Evolutionary conservation across 2,329 filamentous ascomycete species (phyloP).

Genomic region (Trichoderma aggressivum): DNA sequence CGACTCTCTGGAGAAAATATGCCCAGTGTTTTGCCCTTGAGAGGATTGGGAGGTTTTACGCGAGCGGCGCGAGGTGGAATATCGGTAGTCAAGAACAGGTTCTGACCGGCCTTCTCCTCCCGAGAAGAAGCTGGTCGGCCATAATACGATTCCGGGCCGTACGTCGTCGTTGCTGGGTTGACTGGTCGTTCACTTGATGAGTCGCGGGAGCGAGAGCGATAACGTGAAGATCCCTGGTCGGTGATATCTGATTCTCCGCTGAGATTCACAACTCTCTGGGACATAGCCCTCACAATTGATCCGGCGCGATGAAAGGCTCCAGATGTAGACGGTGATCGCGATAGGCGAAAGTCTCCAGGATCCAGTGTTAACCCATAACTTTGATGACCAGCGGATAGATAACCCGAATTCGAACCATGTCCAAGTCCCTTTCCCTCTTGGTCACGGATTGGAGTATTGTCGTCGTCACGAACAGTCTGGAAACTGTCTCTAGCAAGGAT

Average conservation of each 20-base stretch:
- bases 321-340: constrained; percentile 60
- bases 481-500: constrained; percentile 52
- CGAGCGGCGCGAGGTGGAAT: constrained; percentile 22
- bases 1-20: constrained; percentile 77
- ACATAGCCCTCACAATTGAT: constrained; percentile 81
- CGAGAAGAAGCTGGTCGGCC: constrained; percentile 45
- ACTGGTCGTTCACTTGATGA: constrained; percentile 33
- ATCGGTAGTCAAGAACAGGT: constrained; percentile 10
- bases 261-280: constrained; percentile 94
- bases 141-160: constrained; percentile 50
- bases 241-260: constrained; percentile 86
- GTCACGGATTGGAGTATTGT: constrained; percentile 51
- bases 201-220: constrained; percentile 55
- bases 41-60: constrained; percentile 57
- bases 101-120: constrained; percentile 42
- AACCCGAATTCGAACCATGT: constrained; percentile 56
- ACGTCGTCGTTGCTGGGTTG: constrained; percentile 33
- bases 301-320: constrained; percentile 66
- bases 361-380: constrained; percentile 57
- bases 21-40: constrained; percentile 81
- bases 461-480: constrained; percentile 53
- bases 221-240: constrained; percentile 65
- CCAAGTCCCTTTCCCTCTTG: constrained; percentile 54
- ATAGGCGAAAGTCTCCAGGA: constrained; percentile 51
- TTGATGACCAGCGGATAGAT: constrained; percentile 44